These are phyloP conservation scores for Tilletia horrida DNA, from an alignment of 1,284 basidiomycete genomes.

Conservation along the genomic window DNA sequence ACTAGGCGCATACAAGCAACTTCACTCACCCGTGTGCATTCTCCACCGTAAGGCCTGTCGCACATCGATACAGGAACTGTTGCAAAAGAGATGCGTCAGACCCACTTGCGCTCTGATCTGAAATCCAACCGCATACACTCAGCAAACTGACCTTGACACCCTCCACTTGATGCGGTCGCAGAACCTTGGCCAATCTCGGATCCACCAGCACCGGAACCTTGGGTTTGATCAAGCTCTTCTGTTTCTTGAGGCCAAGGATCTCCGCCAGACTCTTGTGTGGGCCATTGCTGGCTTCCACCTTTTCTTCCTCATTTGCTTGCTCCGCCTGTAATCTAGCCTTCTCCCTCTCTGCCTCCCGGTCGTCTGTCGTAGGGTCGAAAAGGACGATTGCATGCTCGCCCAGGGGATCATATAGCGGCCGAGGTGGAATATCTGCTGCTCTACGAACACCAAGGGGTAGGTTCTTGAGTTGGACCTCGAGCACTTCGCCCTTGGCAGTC, in stretches of 20 bases:
- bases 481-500: constrained; percentile 67
- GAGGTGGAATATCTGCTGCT: constrained; percentile 75
- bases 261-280: constrained; percentile 87
- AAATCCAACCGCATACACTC: neutral
- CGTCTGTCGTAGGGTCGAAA: constrained; percentile 94
- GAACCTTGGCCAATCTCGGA: constrained; percentile 70
- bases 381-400: constrained; percentile 94
- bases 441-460: constrained; percentile 82
- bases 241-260: constrained; percentile 66
- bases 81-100: too few relatives aligned
- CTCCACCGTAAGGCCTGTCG: constrained; percentile 86
- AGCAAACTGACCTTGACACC: constrained; percentile 69
- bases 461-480: constrained; percentile 68
- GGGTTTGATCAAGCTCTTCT: constrained; percentile 51
- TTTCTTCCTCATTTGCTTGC: constrained; percentile 24
- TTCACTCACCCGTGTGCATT: constrained; percentile 85
- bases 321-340: constrained; percentile 32
- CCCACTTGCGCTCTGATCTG: neutral
- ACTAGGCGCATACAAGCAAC: neutral
- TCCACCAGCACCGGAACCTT: constrained; percentile 98
- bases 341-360: constrained; percentile 43
- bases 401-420: constrained; percentile 94
- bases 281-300: constrained; percentile 51
- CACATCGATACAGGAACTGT: constrained; percentile 90
- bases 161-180: constrained; percentile 51